Evolutionary conservation across 805 yeast species (phyloP).

Genomic region (Candida ulmi): DNA sequence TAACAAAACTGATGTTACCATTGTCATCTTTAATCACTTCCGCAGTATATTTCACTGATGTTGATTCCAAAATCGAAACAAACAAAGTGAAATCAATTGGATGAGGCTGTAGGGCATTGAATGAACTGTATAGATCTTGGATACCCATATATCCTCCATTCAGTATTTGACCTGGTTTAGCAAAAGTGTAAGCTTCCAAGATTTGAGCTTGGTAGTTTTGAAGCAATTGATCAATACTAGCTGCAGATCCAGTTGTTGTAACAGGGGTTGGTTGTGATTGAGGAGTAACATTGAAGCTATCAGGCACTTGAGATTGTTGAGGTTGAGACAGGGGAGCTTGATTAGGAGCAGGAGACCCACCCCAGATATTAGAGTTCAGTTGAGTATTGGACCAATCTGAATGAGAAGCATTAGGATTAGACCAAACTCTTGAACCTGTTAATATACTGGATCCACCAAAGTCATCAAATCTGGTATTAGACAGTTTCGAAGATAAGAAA

Average conservation of each 20-base stretch:
- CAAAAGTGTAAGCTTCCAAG: slow-evolving; percentile 6
- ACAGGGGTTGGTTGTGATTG: background rate
- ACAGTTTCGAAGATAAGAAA: background rate
- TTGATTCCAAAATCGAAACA: slow-evolving; percentile 8
- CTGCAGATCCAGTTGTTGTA: background rate
- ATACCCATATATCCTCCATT: slow-evolving; percentile 9
- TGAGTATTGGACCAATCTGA: background rate
- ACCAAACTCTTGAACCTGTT: slow-evolving; percentile 4
- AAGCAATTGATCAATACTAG: slow-evolving; percentile 3
- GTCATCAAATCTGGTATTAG: slow-evolving; percentile 1
- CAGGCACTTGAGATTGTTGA: background rate
- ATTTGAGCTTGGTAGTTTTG: slow-evolving; percentile 8
- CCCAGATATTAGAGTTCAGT: background rate
- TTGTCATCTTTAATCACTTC: slow-evolving; percentile 6
- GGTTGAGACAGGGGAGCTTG: background rate
- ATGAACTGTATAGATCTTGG: slow-evolving; percentile 4
- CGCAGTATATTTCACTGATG: slow-evolving; percentile 8
- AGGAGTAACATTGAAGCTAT: background rate
- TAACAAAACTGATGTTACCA: slow-evolving; percentile 14
- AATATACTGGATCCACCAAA: background rate
- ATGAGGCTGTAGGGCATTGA: slow-evolving; percentile 1
- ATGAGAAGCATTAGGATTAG: background rate
- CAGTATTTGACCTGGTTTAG: slow-evolving; percentile 2
- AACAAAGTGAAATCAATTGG: slow-evolving; percentile 5
- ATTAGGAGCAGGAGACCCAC: background rate